Evolutionary conservation across 1,284 basidiomycete species (phyloP).

Genomic region (Veloboletus limbatus): DNA sequence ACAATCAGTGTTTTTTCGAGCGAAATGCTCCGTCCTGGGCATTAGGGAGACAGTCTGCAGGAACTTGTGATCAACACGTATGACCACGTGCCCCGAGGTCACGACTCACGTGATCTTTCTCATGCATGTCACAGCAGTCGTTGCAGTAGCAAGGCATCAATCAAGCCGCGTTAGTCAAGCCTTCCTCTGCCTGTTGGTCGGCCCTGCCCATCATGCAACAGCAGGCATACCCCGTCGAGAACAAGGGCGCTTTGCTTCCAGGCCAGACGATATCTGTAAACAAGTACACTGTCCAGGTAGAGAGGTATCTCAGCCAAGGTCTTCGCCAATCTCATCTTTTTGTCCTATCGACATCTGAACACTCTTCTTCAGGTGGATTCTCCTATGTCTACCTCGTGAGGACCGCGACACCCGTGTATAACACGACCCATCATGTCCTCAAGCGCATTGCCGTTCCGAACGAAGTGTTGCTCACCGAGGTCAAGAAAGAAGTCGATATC

Average conservation of each 20-base stretch:
- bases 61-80: neutral
- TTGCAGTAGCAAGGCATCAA: no score
- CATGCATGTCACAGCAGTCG: no score
- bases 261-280: constrained; percentile 92
- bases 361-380: constrained; percentile 76
- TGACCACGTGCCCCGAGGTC: neutral
- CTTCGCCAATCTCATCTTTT: constrained; percentile 11
- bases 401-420: constrained; percentile 82
- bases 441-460: constrained; percentile 95
- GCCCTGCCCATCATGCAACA: constrained; percentile 30
- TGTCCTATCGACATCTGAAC: constrained; percentile 10
- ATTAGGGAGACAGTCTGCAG: no score
- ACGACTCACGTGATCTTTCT: constrained; percentile 19
- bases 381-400: constrained; percentile 97
- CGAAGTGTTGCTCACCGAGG: constrained; percentile 88
- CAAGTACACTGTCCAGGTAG: constrained; percentile 79
- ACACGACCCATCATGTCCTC: constrained; percentile 92
- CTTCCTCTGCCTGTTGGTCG: constrained; percentile 4
- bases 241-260: constrained; percentile 66
- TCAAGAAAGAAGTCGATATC: constrained; percentile 97
- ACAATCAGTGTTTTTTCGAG: no score
- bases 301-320: constrained; percentile 94
- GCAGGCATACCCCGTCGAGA: constrained; percentile 30
- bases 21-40: no score
- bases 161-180: constrained; percentile 7